Evolutionary conservation across 2,329 filamentous ascomycete genomes (phyloP).

Genomic region (Zelopaecilomyces penicillatus): DNA sequence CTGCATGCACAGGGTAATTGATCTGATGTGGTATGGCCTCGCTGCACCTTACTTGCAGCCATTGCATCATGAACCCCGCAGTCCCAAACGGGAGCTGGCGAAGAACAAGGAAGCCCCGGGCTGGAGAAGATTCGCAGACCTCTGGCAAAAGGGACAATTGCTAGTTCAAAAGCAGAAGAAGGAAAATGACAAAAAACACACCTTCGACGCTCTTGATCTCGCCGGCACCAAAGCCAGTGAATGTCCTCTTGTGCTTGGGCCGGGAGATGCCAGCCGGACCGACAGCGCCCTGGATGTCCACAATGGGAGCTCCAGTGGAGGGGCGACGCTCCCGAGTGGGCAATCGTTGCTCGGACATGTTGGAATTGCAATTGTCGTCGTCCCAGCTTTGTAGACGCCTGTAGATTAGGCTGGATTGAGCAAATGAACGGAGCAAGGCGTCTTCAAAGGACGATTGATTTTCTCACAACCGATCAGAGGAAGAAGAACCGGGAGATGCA

Average conservation of each 20-base stretch:
- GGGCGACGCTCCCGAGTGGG: slow-evolving; percentile 67
- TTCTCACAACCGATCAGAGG: too few species aligned
- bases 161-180: background rate
- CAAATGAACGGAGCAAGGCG: too few species aligned
- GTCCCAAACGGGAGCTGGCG: too few species aligned
- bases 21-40: too few species aligned
- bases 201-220: slow-evolving; percentile 95
- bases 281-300: slow-evolving; percentile 77
- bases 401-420: too few species aligned
- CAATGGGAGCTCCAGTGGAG: slow-evolving; percentile 73
- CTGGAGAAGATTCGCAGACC: too few species aligned
- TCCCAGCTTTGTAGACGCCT: too few species aligned
- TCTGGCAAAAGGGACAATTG: too few species aligned
- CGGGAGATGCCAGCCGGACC: slow-evolving; percentile 76
- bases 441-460: too few species aligned
- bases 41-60: background rate
- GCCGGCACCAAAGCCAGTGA: slow-evolving; percentile 79
- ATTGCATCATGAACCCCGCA: slow-evolving; percentile 8
- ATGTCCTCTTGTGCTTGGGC: slow-evolving; percentile 96
- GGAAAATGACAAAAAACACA: slow-evolving; percentile 26
- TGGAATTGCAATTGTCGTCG: slow-evolving; percentile 2
- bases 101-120: too few species aligned
- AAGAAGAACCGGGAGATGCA: too few species aligned
- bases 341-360: slow-evolving; percentile 29
- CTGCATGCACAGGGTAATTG: too few species aligned